phyloP scores from a whole-genome alignment of 148 eudicot species.

The Beta vulgaris region DNA sequence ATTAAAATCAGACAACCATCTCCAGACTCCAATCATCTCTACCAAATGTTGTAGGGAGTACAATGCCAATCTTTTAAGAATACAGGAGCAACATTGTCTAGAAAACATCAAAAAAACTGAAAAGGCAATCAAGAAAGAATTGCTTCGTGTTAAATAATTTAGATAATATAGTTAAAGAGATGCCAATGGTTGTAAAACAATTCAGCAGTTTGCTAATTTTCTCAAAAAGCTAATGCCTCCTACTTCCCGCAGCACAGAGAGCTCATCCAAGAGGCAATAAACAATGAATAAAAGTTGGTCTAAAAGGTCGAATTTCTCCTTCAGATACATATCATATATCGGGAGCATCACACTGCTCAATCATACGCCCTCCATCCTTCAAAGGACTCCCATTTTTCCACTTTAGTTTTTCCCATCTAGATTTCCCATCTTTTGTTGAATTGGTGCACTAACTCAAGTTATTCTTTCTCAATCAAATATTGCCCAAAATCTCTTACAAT shows the following conservation, averaged over 20 bases:
- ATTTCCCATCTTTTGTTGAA: too few relatives aligned
- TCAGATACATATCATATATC: not conserved
- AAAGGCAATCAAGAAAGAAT: not conserved
- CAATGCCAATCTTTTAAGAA: not conserved
- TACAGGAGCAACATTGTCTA: not conserved
- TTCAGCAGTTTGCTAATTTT: not conserved
- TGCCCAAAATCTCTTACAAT: too few relatives aligned
- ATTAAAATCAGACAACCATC: not conserved
- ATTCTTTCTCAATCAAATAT: too few relatives aligned
- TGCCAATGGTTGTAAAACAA: not conserved
- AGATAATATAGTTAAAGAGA: not conserved
- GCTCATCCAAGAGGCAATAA: not conserved
- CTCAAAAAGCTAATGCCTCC: not conserved
- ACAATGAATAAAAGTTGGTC: not conserved
- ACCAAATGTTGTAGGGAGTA: not conserved
- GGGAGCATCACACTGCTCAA: too few relatives aligned
- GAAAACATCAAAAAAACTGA: not conserved
- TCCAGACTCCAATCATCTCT: not conserved
- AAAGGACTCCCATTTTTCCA: too few relatives aligned
- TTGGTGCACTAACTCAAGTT: too few relatives aligned
- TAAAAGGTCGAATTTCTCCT: not conserved
- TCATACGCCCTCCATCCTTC: too few relatives aligned
- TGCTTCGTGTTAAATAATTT: not conserved
- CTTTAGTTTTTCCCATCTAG: too few relatives aligned
- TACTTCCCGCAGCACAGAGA: too few relatives aligned